A percentile compares a stretch with the other conserved stretches of the same genome.
phyloP scores from a whole-genome alignment of 768 basidiomycete species.

The Sporobolomyces phaffii region DNA sequence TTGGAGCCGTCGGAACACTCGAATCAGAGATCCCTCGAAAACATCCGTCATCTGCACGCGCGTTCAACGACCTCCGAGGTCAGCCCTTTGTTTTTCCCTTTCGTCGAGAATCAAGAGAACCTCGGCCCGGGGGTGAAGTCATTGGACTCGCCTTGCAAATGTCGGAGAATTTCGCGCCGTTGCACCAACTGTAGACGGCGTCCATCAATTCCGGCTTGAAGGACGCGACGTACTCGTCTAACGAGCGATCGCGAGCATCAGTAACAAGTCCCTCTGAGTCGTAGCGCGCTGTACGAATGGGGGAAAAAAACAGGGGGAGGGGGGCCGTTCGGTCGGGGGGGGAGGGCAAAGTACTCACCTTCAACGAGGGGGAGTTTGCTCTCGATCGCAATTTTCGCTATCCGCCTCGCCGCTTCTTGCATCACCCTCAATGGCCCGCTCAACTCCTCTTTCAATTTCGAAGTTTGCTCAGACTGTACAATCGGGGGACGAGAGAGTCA shows the following conservation, averaged over 20 bases:
- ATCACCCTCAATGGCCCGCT: slow-evolving; percentile 85
- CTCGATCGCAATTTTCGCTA: slow-evolving; percentile 94
- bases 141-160: slow-evolving; percentile 73
- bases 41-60: slow-evolving; percentile 79
- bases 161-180: slow-evolving; percentile 91
- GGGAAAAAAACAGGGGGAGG: no score
- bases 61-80: no score
- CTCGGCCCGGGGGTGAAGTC: neutral
- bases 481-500: no score
- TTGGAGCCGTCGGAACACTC: slow-evolving; percentile 87
- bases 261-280: no score
- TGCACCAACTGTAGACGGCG: slow-evolving; percentile 93
- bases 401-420: slow-evolving; percentile 90
- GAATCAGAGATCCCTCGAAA: slow-evolving; percentile 93
- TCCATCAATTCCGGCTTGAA: slow-evolving; percentile 99
- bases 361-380: slow-evolving; percentile 82
- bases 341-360: slow-evolving; percentile 43
- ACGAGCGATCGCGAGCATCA: no score
- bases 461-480: slow-evolving; percentile 72
- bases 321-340: neutral
- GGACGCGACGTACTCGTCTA: slow-evolving; percentile 82
- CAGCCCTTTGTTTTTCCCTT: no score
- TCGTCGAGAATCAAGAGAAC: neutral
- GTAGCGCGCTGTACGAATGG: no score
- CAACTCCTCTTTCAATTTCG: slow-evolving; percentile 85